These are phyloP conservation scores for Candida tropicalis DNA, from an alignment of 1,139 yeast genomes.

Conservation along the genomic window DNA sequence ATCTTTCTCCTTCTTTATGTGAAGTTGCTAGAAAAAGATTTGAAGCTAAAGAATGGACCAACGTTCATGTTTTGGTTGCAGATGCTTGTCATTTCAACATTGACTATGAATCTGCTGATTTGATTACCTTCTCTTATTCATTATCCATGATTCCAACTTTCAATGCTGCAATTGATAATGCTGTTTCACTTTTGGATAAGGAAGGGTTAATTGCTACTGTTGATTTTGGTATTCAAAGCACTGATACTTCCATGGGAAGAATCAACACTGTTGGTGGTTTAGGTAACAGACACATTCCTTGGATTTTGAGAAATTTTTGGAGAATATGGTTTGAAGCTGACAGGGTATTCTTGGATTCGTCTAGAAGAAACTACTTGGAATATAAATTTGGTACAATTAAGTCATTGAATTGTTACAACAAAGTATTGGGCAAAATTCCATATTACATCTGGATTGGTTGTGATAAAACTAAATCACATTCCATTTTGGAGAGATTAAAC, in stretches of 20 bases:
- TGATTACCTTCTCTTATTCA: conserved; percentile 77
- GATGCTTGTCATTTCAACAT: conserved; percentile 76
- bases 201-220: conserved; percentile 69
- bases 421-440: conserved; percentile 69
- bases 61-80: conserved; percentile 70
- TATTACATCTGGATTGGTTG: conserved; percentile 85
- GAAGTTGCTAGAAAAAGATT: conserved; percentile 68
- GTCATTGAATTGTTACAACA: conserved; percentile 68
- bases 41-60: conserved; percentile 51
- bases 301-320: conserved; percentile 83
- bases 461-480: conserved; percentile 63
- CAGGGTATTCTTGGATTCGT: conserved; percentile 74
- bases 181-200: conserved; percentile 53
- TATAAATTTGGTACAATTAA: conserved; percentile 80
- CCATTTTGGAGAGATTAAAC: conserved; percentile 64
- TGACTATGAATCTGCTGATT: conserved; percentile 47
- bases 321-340: conserved; percentile 87
- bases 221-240: conserved; percentile 78
- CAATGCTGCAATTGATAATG: conserved; percentile 78
- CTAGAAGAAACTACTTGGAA: conserved; percentile 81
- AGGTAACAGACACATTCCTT: conserved; percentile 69
- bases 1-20: conserved; percentile 75
- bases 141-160: conserved; percentile 84
- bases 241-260: conserved; percentile 67
- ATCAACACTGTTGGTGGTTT: conserved; percentile 76